Conservation (phyloP, 257 asterid genomes). For the Solanum commersonii region DNA sequence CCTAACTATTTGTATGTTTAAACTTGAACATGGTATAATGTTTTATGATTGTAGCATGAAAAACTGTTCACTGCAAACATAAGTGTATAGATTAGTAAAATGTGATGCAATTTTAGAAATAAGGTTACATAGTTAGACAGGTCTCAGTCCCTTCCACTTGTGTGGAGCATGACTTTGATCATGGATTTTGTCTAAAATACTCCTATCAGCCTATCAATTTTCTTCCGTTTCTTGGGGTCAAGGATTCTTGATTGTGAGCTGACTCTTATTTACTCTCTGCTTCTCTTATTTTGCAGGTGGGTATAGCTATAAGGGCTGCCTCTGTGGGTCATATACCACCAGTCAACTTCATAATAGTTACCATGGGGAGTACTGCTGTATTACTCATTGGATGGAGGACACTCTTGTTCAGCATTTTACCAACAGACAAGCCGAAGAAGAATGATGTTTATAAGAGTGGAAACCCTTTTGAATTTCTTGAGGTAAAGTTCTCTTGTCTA, state of each 20-base stretch:
- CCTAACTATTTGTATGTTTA: not conserved
- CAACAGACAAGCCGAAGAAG: slow-evolving; percentile 34
- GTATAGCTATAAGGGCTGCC: slow-evolving; percentile 48
- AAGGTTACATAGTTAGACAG: not conserved
- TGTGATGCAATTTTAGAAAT: not conserved
- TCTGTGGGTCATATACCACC: slow-evolving; percentile 66
- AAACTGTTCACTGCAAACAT: not conserved
- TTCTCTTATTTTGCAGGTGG: slow-evolving; percentile 44
- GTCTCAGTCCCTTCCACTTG: not conserved
- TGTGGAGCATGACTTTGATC: not conserved
- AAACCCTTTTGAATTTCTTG: slow-evolving; percentile 72
- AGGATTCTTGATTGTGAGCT: not conserved
- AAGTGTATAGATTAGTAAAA: not conserved
- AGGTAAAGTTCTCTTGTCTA: slow-evolving; percentile 27
- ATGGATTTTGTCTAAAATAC: not conserved
- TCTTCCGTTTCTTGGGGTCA: not conserved
- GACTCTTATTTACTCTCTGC: not conserved
- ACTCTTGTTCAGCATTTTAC: slow-evolving; percentile 39
- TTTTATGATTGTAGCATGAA: not conserved
- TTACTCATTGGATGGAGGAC: slow-evolving; percentile 85
- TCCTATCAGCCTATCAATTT: not conserved
- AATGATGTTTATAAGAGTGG: slow-evolving; percentile 66
- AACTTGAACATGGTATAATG: not conserved
- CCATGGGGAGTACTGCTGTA: slow-evolving; percentile 88
- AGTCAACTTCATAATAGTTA: slow-evolving; percentile 50